These are phyloP conservation scores for Boletus subcaerulescens DNA, from an alignment of 768 basidiomycete genomes.

Conservation along the genomic window DNA sequence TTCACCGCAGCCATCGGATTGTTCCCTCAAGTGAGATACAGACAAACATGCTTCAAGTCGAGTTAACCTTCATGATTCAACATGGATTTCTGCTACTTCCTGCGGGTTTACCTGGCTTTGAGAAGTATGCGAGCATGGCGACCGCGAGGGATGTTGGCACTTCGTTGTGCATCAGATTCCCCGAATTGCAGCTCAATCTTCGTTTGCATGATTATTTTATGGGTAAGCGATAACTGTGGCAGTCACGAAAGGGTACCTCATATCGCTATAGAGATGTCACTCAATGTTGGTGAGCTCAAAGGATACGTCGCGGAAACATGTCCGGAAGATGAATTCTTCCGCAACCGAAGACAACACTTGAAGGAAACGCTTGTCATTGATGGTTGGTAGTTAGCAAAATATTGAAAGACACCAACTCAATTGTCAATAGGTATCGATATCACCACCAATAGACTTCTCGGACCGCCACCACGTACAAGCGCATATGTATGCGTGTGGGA, in stretches of 20 bases:
- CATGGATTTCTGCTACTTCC: constrained; percentile 61
- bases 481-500: constrained; percentile 96
- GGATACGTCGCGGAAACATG: constrained; percentile 50
- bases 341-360: constrained; percentile 11
- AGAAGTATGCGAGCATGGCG: constrained; percentile 27
- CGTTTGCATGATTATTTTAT: constrained; percentile 85
- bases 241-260: constrained; percentile 7
- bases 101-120: constrained; percentile 63
- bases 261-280: constrained; percentile 59
- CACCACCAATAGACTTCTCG: constrained; percentile 83
- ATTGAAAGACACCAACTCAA: neutral
- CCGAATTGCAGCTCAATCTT: constrained; percentile 72
- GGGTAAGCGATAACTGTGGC: constrained; percentile 48
- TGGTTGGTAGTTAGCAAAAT: constrained; percentile 30
- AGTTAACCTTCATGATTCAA: constrained; percentile 51
- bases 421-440: constrained; percentile 62
- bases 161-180: constrained; percentile 53
- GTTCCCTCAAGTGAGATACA: constrained; percentile 32
- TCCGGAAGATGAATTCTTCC: constrained; percentile 40
- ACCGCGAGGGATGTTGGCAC: constrained; percentile 45
- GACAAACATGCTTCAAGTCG: constrained; percentile 83
- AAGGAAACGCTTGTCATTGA: constrained; percentile 48
- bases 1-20: neutral
- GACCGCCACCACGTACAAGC: constrained; percentile 77
- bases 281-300: constrained; percentile 64